Conservation (phyloP, 176 grass and related monocot genomes). For the Carex parvula region DNA sequence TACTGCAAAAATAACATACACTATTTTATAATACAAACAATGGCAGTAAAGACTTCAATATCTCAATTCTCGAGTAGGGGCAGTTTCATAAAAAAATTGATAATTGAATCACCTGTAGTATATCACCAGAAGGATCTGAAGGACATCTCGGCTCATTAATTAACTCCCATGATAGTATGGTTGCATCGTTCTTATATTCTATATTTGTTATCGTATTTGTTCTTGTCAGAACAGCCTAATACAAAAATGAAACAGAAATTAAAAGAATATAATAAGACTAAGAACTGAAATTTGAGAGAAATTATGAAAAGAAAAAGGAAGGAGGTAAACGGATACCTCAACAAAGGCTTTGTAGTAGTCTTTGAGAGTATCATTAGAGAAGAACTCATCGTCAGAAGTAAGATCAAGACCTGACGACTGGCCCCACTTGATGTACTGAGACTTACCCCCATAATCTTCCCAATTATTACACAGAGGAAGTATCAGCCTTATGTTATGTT, state of each 20-base stretch:
- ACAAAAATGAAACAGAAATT: conserved; percentile 13
- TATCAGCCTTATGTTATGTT: conserved; percentile 40
- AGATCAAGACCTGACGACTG: conserved; percentile 47
- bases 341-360: conserved; percentile 81
- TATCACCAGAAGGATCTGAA: conserved; percentile 73
- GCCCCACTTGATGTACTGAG: conserved; percentile 63
- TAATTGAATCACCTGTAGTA: conserved; percentile 42
- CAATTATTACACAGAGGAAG: conserved; percentile 59
- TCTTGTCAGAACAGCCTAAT: conserved; percentile 63
- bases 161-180: conserved; percentile 78
- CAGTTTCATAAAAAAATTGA: neutral
- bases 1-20: neutral
- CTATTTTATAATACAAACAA: neutral
- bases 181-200: conserved; percentile 71
- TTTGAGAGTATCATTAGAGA: conserved; percentile 56
- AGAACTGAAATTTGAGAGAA: neutral
- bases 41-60: neutral
- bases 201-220: conserved; percentile 63
- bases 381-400: conserved; percentile 65
- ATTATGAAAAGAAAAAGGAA: neutral
- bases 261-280: neutral
- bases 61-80: neutral
- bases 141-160: conserved; percentile 81
- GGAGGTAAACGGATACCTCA: conserved; percentile 32
- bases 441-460: conserved; percentile 70